These are phyloP conservation scores for Cynara cardunculus DNA, from an alignment of 129 eudicot genomes.

Conservation along the genomic window DNA sequence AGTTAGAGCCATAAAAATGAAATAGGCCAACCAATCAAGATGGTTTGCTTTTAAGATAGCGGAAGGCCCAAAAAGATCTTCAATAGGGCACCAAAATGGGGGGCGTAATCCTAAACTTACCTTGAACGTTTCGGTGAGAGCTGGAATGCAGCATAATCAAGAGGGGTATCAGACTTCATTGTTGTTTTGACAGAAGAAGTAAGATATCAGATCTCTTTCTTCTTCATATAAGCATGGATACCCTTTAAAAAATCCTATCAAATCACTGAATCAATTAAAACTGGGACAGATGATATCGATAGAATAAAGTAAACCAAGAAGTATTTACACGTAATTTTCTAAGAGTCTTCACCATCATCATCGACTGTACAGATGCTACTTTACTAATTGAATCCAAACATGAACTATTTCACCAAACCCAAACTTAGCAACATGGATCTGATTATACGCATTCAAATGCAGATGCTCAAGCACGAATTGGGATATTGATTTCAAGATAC, in stretches of 20 bases:
- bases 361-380: slow-evolving; percentile 13
- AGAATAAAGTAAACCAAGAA: neutral
- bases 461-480: neutral
- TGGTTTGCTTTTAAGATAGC: neutral
- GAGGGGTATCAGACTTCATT: slow-evolving; percentile 54
- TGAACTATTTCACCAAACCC: neutral
- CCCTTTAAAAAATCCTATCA: neutral
- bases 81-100: neutral
- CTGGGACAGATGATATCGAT: neutral
- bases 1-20: neutral
- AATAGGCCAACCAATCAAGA: neutral
- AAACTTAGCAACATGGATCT: slow-evolving; percentile 35
- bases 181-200: slow-evolving; percentile 9
- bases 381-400: neutral
- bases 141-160: slow-evolving; percentile 83
- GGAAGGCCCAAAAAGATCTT: no score
- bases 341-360: neutral
- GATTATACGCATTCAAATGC: slow-evolving; percentile 20
- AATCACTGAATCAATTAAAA: neutral
- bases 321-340: neutral
- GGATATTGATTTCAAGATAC: neutral
- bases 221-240: slow-evolving; percentile 25
- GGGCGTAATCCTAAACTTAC: slow-evolving; percentile 34
- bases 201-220: slow-evolving; percentile 7
- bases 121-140: slow-evolving; percentile 77